Percentiles rank a stretch among this genome's conserved stretches.
phyloP scores from a whole-genome alignment of 768 basidiomycete species.

The Serpula lacrymans region DNA sequence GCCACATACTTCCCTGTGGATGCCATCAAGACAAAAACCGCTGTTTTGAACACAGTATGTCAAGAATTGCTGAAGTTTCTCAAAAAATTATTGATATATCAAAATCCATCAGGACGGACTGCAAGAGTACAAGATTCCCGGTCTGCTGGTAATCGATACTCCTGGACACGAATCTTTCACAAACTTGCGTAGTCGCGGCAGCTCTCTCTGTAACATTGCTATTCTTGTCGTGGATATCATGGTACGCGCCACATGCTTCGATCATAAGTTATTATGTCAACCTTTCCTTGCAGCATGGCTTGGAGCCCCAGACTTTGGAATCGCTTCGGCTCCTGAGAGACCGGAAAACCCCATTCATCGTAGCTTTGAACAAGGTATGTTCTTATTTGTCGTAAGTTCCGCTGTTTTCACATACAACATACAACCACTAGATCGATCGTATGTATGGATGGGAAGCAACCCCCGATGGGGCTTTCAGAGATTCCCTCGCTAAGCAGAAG shows the following conservation, averaged over 20 bases:
- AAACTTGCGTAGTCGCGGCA: slow-evolving; percentile 92
- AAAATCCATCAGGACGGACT: slow-evolving; percentile 51
- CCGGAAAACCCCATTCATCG: slow-evolving; percentile 97
- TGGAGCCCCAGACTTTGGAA: slow-evolving; percentile 98
- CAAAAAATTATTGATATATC: slow-evolving; percentile 1
- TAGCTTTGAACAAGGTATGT: slow-evolving; percentile 90
- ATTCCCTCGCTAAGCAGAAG: slow-evolving; percentile 82
- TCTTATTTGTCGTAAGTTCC: slow-evolving; percentile 2
- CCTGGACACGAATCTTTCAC: slow-evolving; percentile 99
- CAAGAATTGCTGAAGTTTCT: too few species aligned
- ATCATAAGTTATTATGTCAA: slow-evolving; percentile 5
- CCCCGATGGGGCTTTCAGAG: slow-evolving; percentile 89
- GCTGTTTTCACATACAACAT: slow-evolving; percentile 5
- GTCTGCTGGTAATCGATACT: slow-evolving; percentile 94
- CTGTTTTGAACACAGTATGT: slow-evolving; percentile 82
- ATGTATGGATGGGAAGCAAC: slow-evolving; percentile 93
- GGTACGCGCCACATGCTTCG: slow-evolving; percentile 38
- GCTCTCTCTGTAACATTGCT: slow-evolving; percentile 97
- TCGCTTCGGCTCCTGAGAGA: slow-evolving; percentile 89
- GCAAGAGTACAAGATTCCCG: slow-evolving; percentile 96
- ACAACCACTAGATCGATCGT: slow-evolving; percentile 78
- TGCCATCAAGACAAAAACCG: slow-evolving; percentile 90
- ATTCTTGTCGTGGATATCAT: slow-evolving; percentile 99
- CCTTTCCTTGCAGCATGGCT: slow-evolving; percentile 67
- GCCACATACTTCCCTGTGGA: slow-evolving; percentile 98